These are phyloP conservation scores for Vigna mungo DNA, from an alignment of 306 rosid genomes.

Conservation along the genomic window DNA sequence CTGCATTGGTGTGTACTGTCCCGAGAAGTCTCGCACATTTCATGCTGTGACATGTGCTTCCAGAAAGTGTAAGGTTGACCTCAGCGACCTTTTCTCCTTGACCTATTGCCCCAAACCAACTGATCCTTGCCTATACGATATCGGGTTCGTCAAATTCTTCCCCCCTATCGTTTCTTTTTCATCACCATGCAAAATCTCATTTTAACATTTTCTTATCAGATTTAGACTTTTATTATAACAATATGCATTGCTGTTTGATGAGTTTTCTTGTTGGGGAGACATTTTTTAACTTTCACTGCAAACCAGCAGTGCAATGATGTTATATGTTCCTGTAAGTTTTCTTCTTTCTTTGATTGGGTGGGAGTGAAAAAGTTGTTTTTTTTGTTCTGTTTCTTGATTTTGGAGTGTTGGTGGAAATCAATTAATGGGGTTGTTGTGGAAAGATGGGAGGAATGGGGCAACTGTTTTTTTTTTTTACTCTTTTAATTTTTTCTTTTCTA, in stretches of 20 bases:
- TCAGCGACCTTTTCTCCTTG: conserved; percentile 55
- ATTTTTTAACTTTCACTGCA: too few relatives aligned
- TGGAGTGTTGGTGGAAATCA: background rate
- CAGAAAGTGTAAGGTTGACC: conserved; percentile 50
- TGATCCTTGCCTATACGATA: conserved; percentile 73
- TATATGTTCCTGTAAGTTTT: too few relatives aligned
- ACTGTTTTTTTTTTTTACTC: too few relatives aligned
- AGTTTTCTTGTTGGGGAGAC: too few relatives aligned
- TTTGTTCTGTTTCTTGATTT: background rate
- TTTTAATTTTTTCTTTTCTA: background rate
- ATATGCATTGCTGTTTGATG: too few relatives aligned
- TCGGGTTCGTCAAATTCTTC: conserved; percentile 50
- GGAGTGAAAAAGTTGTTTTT: too few relatives aligned
- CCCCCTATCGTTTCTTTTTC: too few relatives aligned
- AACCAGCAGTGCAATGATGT: too few relatives aligned
- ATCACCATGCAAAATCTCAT: too few relatives aligned
- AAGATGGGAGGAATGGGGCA: background rate
- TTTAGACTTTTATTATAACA: too few relatives aligned
- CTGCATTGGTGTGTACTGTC: conserved; percentile 47
- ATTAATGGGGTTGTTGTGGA: conserved; percentile 42
- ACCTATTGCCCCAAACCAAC: conserved; percentile 51
- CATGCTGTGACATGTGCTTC: conserved; percentile 56
- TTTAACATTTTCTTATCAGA: too few relatives aligned
- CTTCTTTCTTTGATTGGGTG: background rate
- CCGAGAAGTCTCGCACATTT: conserved; percentile 62